phyloP scores from a whole-genome alignment of 225 moss, liverwort and hornwort species.

The Bryoerythrophyllum caledonicum region DNA sequence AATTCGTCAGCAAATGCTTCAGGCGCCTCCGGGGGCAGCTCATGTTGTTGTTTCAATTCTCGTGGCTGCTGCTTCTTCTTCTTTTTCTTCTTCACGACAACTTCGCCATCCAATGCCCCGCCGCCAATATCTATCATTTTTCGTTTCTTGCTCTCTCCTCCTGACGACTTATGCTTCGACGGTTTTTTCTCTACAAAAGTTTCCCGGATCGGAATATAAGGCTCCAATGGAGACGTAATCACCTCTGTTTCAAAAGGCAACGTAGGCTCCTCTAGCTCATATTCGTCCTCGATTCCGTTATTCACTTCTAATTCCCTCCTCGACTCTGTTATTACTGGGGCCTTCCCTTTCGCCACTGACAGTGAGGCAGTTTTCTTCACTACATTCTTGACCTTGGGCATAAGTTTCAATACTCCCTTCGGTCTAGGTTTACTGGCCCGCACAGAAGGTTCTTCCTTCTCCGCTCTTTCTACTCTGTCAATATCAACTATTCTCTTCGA shows the following conservation, averaged over 20 bases:
- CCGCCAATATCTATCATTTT: constrained; percentile 51
- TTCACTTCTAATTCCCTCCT: constrained; percentile 40
- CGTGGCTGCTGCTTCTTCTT: constrained; percentile 47
- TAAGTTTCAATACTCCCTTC: constrained; percentile 59
- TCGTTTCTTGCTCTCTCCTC: constrained; percentile 56
- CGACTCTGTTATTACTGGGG: constrained; percentile 33
- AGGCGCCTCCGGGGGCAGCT: constrained; percentile 10
- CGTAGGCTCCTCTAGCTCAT: constrained; percentile 37
- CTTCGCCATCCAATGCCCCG: constrained; percentile 38
- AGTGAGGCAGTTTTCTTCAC: constrained; percentile 48
- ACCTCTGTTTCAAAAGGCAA: constrained; percentile 49
- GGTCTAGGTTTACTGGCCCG: constrained; percentile 48
- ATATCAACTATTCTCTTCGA: constrained; percentile 48
- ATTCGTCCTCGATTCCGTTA: constrained; percentile 33
- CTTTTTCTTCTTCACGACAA: constrained; percentile 47
- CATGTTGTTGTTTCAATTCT: constrained; percentile 31
- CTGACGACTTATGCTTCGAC: constrained; percentile 35
- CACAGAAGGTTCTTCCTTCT: constrained; percentile 39
- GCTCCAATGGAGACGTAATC: constrained; percentile 35
- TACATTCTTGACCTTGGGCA: constrained; percentile 49
- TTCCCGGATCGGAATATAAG: constrained; percentile 34
- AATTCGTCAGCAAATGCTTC: constrained; percentile 29
- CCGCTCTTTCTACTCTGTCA: constrained; percentile 39
- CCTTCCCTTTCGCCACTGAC: constrained; percentile 52
- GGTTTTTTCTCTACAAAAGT: constrained; percentile 40